These are phyloP conservation scores for Dictyostelium gargantuum DNA, from an alignment of 208 protist species.

Conservation along the genomic window DNA sequence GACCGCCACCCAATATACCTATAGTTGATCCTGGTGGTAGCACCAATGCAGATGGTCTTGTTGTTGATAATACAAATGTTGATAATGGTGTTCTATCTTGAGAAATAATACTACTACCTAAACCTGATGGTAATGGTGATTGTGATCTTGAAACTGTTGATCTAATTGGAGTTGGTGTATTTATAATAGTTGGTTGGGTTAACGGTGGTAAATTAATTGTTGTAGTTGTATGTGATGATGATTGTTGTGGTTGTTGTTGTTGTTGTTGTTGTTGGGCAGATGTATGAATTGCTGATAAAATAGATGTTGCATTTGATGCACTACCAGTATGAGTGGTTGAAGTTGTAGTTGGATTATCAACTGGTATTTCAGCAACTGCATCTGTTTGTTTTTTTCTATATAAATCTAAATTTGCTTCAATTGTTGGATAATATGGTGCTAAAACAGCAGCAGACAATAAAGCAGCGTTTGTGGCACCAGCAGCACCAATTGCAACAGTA, in stretches of 20 bases:
- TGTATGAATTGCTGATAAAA: background rate
- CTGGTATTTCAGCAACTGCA: conserved; percentile 59
- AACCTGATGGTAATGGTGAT: background rate
- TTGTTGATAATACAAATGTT: conserved; percentile 32
- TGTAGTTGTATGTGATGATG: background rate
- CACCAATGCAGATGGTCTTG: conserved; percentile 17
- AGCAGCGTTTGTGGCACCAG: conserved; percentile 86
- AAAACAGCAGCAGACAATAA: conserved; percentile 79
- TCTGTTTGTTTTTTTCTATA: conserved; percentile 73
- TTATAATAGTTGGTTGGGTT: background rate
- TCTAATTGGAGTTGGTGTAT: background rate
- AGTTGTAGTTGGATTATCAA: background rate
- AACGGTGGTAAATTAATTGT: background rate
- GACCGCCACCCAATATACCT: conserved; percentile 75
- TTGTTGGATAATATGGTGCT: conserved; percentile 38
- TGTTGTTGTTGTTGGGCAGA: background rate
- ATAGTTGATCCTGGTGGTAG: conserved; percentile 64
- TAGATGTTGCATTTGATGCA: background rate
- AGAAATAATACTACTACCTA: background rate
- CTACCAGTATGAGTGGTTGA: background rate
- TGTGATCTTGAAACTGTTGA: conserved; percentile 7
- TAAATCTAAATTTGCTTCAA: conserved; percentile 42
- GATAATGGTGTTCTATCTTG: conserved; percentile 35
- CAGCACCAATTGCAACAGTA: conserved; percentile 86
- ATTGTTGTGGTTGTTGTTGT: background rate